Conservation (phyloP, 2,329 filamentous ascomycete species). For the Monosporascus sp. region DNA sequence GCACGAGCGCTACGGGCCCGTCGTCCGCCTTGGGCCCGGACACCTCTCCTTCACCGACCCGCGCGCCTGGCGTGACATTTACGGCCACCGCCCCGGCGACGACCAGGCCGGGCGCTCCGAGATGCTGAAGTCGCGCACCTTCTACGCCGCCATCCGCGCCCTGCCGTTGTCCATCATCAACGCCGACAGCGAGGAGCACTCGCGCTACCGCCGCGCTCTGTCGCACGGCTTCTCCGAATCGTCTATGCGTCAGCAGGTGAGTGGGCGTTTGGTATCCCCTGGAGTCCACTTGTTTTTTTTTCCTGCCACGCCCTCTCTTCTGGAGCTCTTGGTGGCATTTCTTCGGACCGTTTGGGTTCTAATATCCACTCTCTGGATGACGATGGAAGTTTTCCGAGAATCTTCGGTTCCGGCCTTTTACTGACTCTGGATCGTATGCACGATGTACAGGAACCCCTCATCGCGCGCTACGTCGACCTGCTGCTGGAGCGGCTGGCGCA, state of each 20-base stretch:
- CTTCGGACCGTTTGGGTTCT: too few species aligned
- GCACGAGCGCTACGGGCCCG: slow-evolving; percentile 18
- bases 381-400: too few species aligned
- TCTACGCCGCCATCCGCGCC: slow-evolving; percentile 11
- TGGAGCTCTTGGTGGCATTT: too few species aligned
- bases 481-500: slow-evolving; percentile 30
- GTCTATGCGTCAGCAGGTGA: slow-evolving; percentile 20
- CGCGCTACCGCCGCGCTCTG: slow-evolving; percentile 21
- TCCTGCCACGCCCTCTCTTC: too few species aligned
- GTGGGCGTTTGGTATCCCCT: too few species aligned
- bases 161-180: slow-evolving; percentile 24
- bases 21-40: slow-evolving; percentile 19
- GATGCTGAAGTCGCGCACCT: slow-evolving; percentile 17
- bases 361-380: too few species aligned
- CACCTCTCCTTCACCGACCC: slow-evolving; percentile 27
- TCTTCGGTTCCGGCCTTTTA: too few species aligned
- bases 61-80: slow-evolving; percentile 29
- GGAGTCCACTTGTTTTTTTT: too few species aligned
- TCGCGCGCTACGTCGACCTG: slow-evolving; percentile 35
- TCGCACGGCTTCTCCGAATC: slow-evolving; percentile 26
- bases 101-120: slow-evolving; percentile 12
- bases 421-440: too few species aligned
- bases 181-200: slow-evolving; percentile 23
- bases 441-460: slow-evolving; percentile 15
- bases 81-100: slow-evolving; percentile 23